A percentile compares a stretch with the other conserved stretches of the same genome.
These are phyloP conservation scores for Ustanciosporium gigantosporum DNA, from an alignment of 1,284 basidiomycete genomes.

Conservation along the genomic window DNA sequence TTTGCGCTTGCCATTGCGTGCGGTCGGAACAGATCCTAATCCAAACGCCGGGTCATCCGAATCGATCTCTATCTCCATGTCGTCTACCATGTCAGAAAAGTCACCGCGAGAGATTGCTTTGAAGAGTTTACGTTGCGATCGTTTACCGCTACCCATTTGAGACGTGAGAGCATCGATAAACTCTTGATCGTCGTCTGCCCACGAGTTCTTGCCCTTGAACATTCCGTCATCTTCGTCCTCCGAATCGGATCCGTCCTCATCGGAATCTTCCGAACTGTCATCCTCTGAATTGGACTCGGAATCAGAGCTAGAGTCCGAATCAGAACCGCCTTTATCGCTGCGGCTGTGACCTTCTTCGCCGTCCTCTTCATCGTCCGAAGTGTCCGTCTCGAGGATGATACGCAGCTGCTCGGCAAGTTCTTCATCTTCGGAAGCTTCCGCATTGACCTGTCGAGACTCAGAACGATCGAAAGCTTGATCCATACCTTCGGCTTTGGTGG, in stretches of 20 bases:
- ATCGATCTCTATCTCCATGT: conserved; percentile 40
- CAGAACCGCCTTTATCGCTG: conserved; percentile 1
- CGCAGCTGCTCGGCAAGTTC: conserved; percentile 30
- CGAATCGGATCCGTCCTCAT: conserved; percentile 7
- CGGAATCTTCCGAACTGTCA: conserved; percentile 3
- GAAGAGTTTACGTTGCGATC: conserved; percentile 69
- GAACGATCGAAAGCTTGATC: no score
- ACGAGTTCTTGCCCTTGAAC: conserved; percentile 62
- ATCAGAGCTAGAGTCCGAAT: no score
- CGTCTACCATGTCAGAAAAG: conserved; percentile 68
- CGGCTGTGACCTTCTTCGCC: not conserved
- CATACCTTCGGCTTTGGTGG: no score
- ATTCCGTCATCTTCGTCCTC: conserved; percentile 51
- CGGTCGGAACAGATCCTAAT: conserved; percentile 32
- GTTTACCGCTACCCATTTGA: conserved; percentile 53
- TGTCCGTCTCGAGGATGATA: conserved; percentile 29
- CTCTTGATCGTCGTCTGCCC: conserved; percentile 71
- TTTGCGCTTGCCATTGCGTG: conserved; percentile 36
- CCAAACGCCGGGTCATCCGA: conserved; percentile 58
- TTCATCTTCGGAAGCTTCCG: conserved; percentile 12
- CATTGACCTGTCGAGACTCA: not conserved
- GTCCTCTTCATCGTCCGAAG: conserved; percentile 15
- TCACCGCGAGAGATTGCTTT: conserved; percentile 69
- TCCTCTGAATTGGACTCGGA: conserved; percentile 23
- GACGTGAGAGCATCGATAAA: conserved; percentile 67